Evolutionary conservation across 768 basidiomycete species (phyloP).

Genomic region (Mycena vitilis): DNA sequence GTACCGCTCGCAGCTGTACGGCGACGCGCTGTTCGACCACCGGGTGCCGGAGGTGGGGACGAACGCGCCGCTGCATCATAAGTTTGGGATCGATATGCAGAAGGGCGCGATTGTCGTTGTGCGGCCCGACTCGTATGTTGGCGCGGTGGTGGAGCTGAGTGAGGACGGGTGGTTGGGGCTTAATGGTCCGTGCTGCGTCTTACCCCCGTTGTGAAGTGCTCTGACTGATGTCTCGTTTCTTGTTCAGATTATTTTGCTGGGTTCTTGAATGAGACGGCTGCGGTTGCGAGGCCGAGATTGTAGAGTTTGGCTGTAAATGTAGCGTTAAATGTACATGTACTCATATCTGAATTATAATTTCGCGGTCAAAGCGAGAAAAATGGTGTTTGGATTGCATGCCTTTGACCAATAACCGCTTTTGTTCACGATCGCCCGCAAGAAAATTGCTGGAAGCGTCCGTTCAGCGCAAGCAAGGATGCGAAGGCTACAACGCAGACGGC

Average conservation of each 20-base stretch:
- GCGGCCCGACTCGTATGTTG: slow-evolving; percentile 46
- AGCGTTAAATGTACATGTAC: not conserved
- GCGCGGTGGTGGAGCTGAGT: slow-evolving; percentile 42
- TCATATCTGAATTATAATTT: slow-evolving; percentile 7
- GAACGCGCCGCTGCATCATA: slow-evolving; percentile 31
- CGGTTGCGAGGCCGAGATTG: slow-evolving; percentile 13
- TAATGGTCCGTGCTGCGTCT: slow-evolving; percentile 22
- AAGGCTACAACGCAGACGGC: too few species aligned
- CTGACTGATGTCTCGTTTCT: not conserved
- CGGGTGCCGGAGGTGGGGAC: slow-evolving; percentile 33
- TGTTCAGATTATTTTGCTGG: slow-evolving; percentile 34
- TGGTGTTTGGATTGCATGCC: slow-evolving; percentile 2
- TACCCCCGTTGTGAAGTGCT: too few species aligned
- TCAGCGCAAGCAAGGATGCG: too few species aligned
- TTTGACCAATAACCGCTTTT: not conserved
- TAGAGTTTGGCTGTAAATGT: not conserved
- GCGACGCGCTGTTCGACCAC: slow-evolving; percentile 33
- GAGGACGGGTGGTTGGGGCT: slow-evolving; percentile 36
- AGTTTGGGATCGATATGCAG: slow-evolving; percentile 32
- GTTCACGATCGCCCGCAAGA: too few species aligned
- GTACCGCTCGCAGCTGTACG: slow-evolving; percentile 37
- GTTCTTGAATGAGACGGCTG: slow-evolving; percentile 18
- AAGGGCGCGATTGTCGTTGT: slow-evolving; percentile 45
- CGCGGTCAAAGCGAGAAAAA: slow-evolving; percentile 18
- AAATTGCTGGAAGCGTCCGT: too few species aligned